Base-by-base conservation (phyloP, 352 stramenopile genomes). In the Pythium dissimile region DNA sequence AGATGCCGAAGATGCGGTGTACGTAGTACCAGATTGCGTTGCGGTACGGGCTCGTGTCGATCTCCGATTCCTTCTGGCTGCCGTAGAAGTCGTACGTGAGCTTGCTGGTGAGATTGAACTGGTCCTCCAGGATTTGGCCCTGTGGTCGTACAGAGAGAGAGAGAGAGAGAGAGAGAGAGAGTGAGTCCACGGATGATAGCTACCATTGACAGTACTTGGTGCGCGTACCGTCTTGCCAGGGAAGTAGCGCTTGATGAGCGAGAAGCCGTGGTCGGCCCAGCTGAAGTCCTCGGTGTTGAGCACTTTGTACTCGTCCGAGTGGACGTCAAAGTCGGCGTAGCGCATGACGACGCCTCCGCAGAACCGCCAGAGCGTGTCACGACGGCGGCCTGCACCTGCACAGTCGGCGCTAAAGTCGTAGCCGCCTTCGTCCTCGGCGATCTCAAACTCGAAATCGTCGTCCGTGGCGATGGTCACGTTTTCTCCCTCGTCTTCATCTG, bases 251-350 rank as follows among this genome's bases (percentile, higher is more conserved):
- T 81, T 84, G 28, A 95, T 79, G 28, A 94, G 77, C 24, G 86
- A 90, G 64, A 94, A 94, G 52, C 84, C 90, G 55, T 95, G 86
- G 61, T 95, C 84, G 49, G 91, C 86, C 86, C 86, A 95, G 61
- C 80, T 89, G 60, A 95, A 95, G 55, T 95, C 86, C 47, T 95
- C 84, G 16, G 86, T 94, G 55, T 95, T 83, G 26, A 95, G 66
- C 56, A 95, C 81, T 35, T 80, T 77, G 52, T 95, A 93, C 32
- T 88, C 77, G 38, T 74, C 56, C 1, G 84, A 92, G 21, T 74
- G 73, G n/a, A 94, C 82, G 64, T 95, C 84, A 68, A 95, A 95
- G 68, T 95, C 86, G 1, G 75, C 69, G 47, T 95, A 92, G 18
- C 83, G 80, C 38, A 91, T 77, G 27, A 92, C 79, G 15, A 77